Percentiles rank a stretch among this genome's conserved stretches.
Evolutionary conservation across 2,329 filamentous ascomycete species (phyloP).

Genomic region (Dothistroma pini): DNA sequence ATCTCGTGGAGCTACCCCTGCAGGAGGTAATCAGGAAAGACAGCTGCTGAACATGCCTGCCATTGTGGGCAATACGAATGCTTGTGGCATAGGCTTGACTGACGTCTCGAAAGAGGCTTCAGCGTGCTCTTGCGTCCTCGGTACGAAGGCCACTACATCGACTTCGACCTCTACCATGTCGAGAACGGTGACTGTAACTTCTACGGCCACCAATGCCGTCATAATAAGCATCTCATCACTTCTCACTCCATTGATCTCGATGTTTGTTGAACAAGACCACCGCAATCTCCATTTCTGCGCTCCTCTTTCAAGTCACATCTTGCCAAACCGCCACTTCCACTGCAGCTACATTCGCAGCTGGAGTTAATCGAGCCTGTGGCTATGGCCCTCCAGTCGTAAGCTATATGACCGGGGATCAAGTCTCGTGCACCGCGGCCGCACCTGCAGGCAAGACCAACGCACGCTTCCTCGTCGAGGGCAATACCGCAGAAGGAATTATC

Average conservation of each 20-base stretch:
- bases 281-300: background rate
- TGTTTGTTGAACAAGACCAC: background rate
- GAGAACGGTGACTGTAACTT: constrained; percentile 5
- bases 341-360: background rate
- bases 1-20: background rate
- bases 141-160: background rate
- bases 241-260: background rate
- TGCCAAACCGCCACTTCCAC: background rate
- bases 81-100: constrained; percentile 4
- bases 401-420: constrained; percentile 11
- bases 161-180: constrained; percentile 1
- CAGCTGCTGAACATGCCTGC: background rate
- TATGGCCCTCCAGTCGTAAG: background rate
- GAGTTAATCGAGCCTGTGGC: background rate
- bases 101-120: constrained; percentile 6
- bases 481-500: constrained; percentile 15
- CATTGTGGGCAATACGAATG: background rate
- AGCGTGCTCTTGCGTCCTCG: constrained; percentile 10
- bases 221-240: background rate
- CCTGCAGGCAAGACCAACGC: constrained; percentile 3
- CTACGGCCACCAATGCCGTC: background rate
- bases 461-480: constrained; percentile 26
- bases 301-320: background rate
- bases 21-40: background rate
- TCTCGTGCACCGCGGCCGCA: constrained; percentile 2